phyloP scores from a whole-genome alignment of 1,284 basidiomycete genomes.

The Leucoagaricus sp. region DNA sequence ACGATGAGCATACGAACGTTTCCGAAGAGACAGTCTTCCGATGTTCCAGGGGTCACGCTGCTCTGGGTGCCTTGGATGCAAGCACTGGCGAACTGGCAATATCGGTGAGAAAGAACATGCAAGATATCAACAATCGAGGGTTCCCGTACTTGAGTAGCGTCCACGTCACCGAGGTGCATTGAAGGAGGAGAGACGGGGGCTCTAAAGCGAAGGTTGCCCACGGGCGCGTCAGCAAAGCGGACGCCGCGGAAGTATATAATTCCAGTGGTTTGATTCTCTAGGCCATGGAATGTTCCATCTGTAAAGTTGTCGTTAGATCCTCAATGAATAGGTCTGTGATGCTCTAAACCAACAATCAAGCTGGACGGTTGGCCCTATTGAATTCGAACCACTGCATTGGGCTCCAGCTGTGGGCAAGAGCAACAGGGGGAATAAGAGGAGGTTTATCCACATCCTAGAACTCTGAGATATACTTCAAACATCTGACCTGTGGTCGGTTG shows the following conservation, averaged over 20 bases:
- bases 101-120: background rate
- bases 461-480: too few relatives aligned
- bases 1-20: slow-evolving; percentile 30
- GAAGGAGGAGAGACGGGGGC: slow-evolving; percentile 40
- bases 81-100: slow-evolving; percentile 30
- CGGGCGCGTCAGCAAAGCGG: slow-evolving; percentile 40
- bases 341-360: too few relatives aligned
- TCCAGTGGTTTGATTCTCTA: slow-evolving; percentile 27
- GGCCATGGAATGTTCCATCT: slow-evolving; percentile 41
- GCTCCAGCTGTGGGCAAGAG: too few relatives aligned
- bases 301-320: background rate
- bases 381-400: too few relatives aligned
- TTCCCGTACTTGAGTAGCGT: slow-evolving; percentile 34
- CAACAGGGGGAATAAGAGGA: too few relatives aligned
- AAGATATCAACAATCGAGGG: background rate
- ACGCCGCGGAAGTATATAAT: slow-evolving; percentile 38
- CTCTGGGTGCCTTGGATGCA: slow-evolving; percentile 34
- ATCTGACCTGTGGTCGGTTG: too few relatives aligned
- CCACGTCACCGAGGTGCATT: slow-evolving; percentile 33
- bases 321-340: too few relatives aligned
- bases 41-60: slow-evolving; percentile 26
- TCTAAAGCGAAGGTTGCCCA: slow-evolving; percentile 38
- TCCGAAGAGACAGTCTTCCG: slow-evolving; percentile 43
- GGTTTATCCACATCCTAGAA: too few relatives aligned
- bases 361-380: too few relatives aligned